These are phyloP conservation scores for Coemansia umbellata DNA, from an alignment of 192 early-diverging fungal genomes.

Conservation along the genomic window DNA sequence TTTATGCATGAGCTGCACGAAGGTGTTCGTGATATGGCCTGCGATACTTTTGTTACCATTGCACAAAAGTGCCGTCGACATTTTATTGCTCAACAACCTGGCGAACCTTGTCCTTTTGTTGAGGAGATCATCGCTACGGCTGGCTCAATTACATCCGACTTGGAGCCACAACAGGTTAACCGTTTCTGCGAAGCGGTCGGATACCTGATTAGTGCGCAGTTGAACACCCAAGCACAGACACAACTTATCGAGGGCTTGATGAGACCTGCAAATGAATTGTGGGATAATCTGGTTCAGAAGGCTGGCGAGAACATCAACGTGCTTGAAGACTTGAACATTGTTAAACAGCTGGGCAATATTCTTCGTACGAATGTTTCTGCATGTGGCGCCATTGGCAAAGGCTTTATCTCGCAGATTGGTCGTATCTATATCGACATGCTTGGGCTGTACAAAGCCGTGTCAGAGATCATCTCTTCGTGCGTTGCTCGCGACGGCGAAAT, in stretches of 20 bases:
- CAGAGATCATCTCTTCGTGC: constrained; percentile 73
- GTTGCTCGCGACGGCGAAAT: constrained; percentile 76
- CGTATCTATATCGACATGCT: constrained; percentile 89
- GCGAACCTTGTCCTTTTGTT: constrained; percentile 87
- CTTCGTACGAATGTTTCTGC: constrained; percentile 95
- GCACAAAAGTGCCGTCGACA: constrained; percentile 95
- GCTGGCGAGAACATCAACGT: constrained; percentile 69
- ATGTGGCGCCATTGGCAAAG: constrained; percentile 81
- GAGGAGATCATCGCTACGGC: constrained; percentile 90
- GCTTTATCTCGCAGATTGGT: constrained; percentile 85
- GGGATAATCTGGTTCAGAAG: constrained; percentile 77
- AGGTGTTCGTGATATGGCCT: constrained; percentile 99
- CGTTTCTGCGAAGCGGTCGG: constrained; percentile 99
- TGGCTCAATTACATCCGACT: constrained; percentile 80
- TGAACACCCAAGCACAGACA: constrained; percentile 72
- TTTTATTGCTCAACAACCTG: constrained; percentile 90
- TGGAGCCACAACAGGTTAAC: constrained; percentile 90
- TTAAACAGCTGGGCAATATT: constrained; percentile 89
- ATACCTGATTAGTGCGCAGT: constrained; percentile 94
- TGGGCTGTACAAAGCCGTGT: constrained; percentile 86
- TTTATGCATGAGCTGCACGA: constrained; percentile 99
- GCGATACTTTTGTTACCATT: constrained; percentile 99
- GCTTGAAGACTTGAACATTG: constrained; percentile 71
- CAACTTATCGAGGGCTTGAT: constrained; percentile 81
- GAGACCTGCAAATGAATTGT: constrained; percentile 85